A percentile compares a stretch with the other conserved stretches of the same genome.
Evolutionary conservation across 768 basidiomycete genomes (phyloP).

Genomic region (Lactifluus volemus): DNA sequence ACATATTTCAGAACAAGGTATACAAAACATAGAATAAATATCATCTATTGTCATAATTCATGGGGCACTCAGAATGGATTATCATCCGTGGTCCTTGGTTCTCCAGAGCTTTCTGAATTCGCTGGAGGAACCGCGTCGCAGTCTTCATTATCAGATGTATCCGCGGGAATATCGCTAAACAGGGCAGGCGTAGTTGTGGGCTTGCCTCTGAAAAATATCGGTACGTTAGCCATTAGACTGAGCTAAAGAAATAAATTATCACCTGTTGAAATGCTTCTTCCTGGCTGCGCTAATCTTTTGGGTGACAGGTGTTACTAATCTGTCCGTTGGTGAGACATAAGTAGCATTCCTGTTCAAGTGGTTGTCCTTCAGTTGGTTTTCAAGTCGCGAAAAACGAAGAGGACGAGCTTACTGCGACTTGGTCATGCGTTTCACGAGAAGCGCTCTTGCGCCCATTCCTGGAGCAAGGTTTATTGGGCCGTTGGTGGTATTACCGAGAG

Average conservation of each 20-base stretch:
- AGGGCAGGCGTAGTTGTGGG: constrained; percentile 50
- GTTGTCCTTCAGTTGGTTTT: not conserved
- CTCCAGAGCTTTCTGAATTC: constrained; percentile 26
- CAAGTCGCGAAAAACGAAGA: constrained; percentile 2
- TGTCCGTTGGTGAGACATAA: constrained; percentile 90
- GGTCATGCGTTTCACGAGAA: constrained; percentile 89
- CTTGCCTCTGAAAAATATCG: constrained; percentile 35
- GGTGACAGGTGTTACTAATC: constrained; percentile 87
- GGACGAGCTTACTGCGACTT: constrained; percentile 62
- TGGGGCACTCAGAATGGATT: constrained; percentile 55
- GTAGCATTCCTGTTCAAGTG: constrained; percentile 60
- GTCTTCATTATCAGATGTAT: constrained; percentile 28
- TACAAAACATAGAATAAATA: constrained; percentile 11
- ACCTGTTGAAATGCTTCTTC: constrained; percentile 94
- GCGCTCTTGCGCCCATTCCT: constrained; percentile 82
- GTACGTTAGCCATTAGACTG: not conserved
- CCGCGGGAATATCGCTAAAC: constrained; percentile 36
- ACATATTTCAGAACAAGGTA: constrained; percentile 2
- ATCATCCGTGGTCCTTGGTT: constrained; percentile 43
- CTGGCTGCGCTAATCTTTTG: constrained; percentile 86
- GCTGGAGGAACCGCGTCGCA: constrained; percentile 34
- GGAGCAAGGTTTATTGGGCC: constrained; percentile 45
- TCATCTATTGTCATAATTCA: constrained; percentile 12
- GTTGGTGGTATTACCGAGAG: constrained; percentile 58
- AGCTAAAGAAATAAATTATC: constrained; percentile 23